A percentile compares a stretch with the other conserved stretches of the same genome.
Evolutionary conservation across 2,329 filamentous ascomycete species (phyloP).

Genomic region (Cytospora paraplurivora): DNA sequence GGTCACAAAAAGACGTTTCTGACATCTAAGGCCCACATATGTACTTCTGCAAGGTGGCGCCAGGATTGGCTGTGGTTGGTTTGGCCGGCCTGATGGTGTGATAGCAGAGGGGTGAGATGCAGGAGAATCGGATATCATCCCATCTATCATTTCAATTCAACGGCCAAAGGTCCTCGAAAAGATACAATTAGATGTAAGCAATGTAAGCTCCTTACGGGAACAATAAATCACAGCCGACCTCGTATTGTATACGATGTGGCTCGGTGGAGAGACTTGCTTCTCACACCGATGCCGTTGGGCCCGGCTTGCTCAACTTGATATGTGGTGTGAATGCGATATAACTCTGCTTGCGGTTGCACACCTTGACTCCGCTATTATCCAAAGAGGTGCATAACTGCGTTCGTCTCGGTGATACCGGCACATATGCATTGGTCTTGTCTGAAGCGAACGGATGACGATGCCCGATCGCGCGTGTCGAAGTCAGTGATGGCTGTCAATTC

Average conservation of each 20-base stretch:
- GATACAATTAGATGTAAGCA: not conserved
- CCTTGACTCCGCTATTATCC: not conserved
- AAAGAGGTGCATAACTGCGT: not conserved
- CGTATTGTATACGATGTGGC: slow-evolving; percentile 14
- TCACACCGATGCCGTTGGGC: not conserved
- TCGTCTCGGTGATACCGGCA: not conserved
- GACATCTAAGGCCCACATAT: not conserved
- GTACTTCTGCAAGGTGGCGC: not conserved
- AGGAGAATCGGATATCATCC: not conserved
- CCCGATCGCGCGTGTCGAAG: too few relatives aligned
- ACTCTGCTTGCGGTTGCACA: slow-evolving; percentile 1
- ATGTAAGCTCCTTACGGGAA: not conserved
- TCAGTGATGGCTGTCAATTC: too few relatives aligned
- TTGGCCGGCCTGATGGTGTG: not conserved
- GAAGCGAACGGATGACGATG: too few relatives aligned
- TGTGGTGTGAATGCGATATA: not conserved
- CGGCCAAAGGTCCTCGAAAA: not conserved
- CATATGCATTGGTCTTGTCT: not conserved
- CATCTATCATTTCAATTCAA: not conserved
- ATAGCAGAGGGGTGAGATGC: not conserved
- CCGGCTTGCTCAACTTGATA: not conserved
- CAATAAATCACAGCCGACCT: slow-evolving; percentile 12
- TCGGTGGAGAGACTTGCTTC: slow-evolving; percentile 3
- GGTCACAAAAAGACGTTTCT: not conserved
- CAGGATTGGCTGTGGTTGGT: not conserved